Evolutionary conservation across 2,329 filamentous ascomycete genomes (phyloP).

Genomic region (Verticillium tricorpus): DNA sequence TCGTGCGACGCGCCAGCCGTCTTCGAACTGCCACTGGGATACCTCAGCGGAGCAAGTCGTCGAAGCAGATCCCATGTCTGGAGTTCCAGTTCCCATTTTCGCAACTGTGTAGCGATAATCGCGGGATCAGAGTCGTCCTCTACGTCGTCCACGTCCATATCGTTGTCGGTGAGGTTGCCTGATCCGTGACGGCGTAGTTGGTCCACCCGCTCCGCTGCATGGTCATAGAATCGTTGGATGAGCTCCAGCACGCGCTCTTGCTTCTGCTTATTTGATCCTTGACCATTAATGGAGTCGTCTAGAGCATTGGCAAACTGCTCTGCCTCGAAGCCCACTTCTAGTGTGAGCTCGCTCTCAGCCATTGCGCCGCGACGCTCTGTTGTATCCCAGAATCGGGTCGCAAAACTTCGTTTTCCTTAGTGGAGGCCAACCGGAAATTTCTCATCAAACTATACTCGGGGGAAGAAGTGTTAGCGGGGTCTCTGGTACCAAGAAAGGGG

Average conservation of each 20-base stretch:
- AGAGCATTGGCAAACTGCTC: constrained; percentile 81
- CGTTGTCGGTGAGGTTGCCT: constrained; percentile 37
- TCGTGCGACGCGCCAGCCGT: background rate
- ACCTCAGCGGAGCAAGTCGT: constrained; percentile 67
- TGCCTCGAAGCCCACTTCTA: constrained; percentile 53
- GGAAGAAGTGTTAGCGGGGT: too few relatives aligned
- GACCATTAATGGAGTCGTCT: constrained; percentile 63
- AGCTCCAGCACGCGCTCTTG: constrained; percentile 65
- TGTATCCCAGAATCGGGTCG: background rate
- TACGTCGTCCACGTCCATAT: constrained; percentile 53
- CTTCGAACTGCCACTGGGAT: constrained; percentile 31
- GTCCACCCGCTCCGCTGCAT: constrained; percentile 42
- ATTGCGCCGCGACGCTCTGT: background rate
- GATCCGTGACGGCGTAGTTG: constrained; percentile 35
- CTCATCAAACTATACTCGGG: too few relatives aligned
- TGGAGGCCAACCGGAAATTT: background rate
- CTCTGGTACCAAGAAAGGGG: too few relatives aligned
- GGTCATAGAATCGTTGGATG: constrained; percentile 59
- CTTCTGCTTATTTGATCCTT: constrained; percentile 46
- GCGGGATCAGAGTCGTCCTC: constrained; percentile 26
- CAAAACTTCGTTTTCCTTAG: background rate
- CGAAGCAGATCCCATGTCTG: constrained; percentile 88
- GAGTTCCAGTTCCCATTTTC: constrained; percentile 73
- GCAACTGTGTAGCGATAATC: constrained; percentile 15
- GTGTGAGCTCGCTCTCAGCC: background rate